Percentiles rank a stretch among this genome's conserved stretches.
Evolutionary conservation across 2,329 filamentous ascomycete species (phyloP).

Genomic region (Colletotrichum sp.): DNA sequence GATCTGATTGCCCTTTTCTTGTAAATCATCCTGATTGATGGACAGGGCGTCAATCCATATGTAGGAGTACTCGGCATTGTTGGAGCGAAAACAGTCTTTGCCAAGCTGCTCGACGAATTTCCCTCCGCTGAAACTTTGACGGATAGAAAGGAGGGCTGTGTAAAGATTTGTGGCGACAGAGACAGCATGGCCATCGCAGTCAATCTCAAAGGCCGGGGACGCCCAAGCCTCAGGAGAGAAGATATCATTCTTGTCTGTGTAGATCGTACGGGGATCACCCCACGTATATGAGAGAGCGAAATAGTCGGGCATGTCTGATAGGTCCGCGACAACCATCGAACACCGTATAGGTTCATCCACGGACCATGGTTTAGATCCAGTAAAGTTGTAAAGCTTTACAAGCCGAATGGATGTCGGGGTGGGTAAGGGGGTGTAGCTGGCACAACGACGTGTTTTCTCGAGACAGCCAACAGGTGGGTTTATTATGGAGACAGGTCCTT

Average conservation of each 20-base stretch:
- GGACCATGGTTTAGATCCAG: neutral
- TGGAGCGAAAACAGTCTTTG: neutral
- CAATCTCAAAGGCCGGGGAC: neutral
- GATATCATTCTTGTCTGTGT: neutral
- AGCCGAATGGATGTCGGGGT: neutral
- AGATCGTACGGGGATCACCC: neutral
- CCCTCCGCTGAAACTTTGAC: accelerated
- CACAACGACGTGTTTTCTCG: accelerated
- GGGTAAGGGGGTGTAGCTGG: accelerated
- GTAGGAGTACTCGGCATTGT: neutral
- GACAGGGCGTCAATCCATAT: neutral
- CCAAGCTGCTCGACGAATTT: accelerated
- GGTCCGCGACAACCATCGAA: neutral
- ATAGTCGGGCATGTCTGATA: neutral
- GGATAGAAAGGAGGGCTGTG: accelerated
- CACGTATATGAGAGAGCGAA: neutral
- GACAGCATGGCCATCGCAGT: neutral
- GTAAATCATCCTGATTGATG: neutral
- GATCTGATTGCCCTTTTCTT: neutral
- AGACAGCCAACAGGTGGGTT: neutral
- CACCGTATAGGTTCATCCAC: neutral
- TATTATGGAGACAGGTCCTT: neutral
- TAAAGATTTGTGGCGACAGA: neutral
- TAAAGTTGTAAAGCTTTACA: neutral
- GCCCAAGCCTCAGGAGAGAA: neutral